A percentile compares a stretch with the other conserved stretches of the same genome.
phyloP scores from a whole-genome alignment of 23 red algal species.

The Gracilaria vermiculophylla region DNA sequence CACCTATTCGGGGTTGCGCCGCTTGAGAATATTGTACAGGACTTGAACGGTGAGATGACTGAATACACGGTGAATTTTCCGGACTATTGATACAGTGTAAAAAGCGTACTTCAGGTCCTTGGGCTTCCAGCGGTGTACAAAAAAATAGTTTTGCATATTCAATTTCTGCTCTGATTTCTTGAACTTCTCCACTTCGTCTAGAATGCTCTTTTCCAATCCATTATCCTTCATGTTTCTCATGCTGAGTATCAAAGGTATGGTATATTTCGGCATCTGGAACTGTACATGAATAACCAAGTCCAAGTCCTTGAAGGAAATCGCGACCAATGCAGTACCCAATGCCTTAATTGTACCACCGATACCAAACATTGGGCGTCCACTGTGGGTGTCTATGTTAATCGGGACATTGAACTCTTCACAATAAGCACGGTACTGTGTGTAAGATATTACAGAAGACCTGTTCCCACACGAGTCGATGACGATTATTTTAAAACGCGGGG shows the following conservation, averaged over 20 bases:
- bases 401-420: conserved; percentile 25
- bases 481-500: not conserved
- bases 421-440: not conserved
- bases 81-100: conserved; percentile 25
- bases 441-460: not conserved
- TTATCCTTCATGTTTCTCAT: not conserved
- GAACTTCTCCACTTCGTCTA: not conserved
- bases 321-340: conserved; percentile 8
- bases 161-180: not conserved
- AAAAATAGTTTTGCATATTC: conserved; percentile 17
- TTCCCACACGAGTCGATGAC: not conserved
- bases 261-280: conserved; percentile 11
- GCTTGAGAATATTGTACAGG: not conserved
- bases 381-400: not conserved
- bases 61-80: conserved; percentile 27
- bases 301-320: conserved; percentile 29
- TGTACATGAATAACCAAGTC: conserved; percentile 34
- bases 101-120: not conserved
- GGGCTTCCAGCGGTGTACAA: conserved; percentile 9
- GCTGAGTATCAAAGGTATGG: not conserved
- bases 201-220: conserved; percentile 26
- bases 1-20: not conserved
- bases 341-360: not conserved
- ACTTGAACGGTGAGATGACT: conserved; percentile 33
- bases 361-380: not conserved